Evolutionary conservation across 1,284 basidiomycete species (phyloP), one percentile per base, ranked within the genome.

Genomic region (Sporisorium scitamineum): DNA sequence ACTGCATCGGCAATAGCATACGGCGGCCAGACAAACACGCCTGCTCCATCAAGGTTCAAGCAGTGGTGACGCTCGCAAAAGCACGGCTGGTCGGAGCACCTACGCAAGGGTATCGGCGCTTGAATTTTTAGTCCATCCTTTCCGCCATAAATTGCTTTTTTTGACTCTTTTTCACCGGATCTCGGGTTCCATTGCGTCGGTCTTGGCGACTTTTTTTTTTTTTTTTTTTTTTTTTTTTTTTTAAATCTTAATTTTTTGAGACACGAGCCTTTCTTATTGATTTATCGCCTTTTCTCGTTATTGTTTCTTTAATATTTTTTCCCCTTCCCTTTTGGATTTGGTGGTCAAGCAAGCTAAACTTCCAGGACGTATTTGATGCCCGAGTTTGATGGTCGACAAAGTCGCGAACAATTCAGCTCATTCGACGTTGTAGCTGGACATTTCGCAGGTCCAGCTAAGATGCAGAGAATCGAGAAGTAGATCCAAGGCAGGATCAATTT

Each of bases 151-250:
- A 56, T 16, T 26, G 42, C 29, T 34, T 24, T n/a, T 24, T 11
- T n/a, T n/a, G n/a, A n/a, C 22, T 20, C 10, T 13, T 51, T 45
- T 42, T 14, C 37, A 50, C 48, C 60, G 60, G 60, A 62, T 62
- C 60, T 62, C 60, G 60, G 60, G 60, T 50, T 55, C 53, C 60
- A 31, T 20, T 55, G 26, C n/a, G 11, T 62, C 53, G 60, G 48
- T 29, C 61, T 63, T 63, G 61, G 61, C 61, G 41, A 34, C 13
- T 31, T 31, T 27, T 51, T 20, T 31, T 7, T 10, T 29, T 27
- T 26, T 47, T 32, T 31, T 29, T 50, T 50, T 31, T 20, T 20
- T 31, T 31, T 31, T 47, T 14, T 47, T 47, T 34, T 34, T 34
- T 34, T 34, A n/a, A n/a, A 42, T 42, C 5, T 20, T 14, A 9